Base-by-base conservation (phyloP, 495 filamentous ascomycete genomes). In the Aspergillus diversus region DNA sequence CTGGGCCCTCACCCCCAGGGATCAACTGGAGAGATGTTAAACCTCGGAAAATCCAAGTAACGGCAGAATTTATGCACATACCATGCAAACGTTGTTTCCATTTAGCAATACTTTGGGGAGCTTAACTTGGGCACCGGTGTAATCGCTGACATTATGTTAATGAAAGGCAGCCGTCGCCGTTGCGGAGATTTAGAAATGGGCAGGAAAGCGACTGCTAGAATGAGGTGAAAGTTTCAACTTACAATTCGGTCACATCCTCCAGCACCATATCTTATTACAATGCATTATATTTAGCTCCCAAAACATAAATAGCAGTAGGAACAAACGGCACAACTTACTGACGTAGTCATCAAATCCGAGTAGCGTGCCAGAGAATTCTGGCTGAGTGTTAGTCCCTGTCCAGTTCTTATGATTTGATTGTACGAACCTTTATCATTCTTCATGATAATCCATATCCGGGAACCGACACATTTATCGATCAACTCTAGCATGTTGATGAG, bases 21-120 rank as follows among this genome's bases (percentile, higher is more conserved):
- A 95, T 93, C 76, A 96, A 86, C 92, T 96, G 63, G 7, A 56
- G 17, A 21, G 21, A 0, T 49, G 37, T 64, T 72, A 66, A 69
- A 55, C 34, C 21, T 0, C 47, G n/a, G 33, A 37, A 60, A 39
- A 42, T 34, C 13, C 7, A 9, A 6, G 0, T 27, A n/a, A 12
- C 31, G 33, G 15, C 15, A 17, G n/a, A n/a, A 33, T 43, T 42
- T 11, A 32, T 31, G 15, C 27, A 59, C 71, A 33, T 83, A 97
- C 95, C 95, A 99, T 99, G 90, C 95, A 98, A 59, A 99, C 90
- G 69, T 98, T 97, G 77, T 99, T 99, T 39, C 95, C 95, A 68
- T 98, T 98, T n/a, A 99, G 81, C 31, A 99, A 76, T 52, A 98
- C 95, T 83, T 97, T 97, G 16, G 91, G 84, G 17, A 97, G 87